A percentile compares a stretch with the other conserved stretches of the same genome.
Evolutionary conservation across 192 early-diverging fungal genomes (phyloP).

Genomic region (Chytriomyces hyalinus): DNA sequence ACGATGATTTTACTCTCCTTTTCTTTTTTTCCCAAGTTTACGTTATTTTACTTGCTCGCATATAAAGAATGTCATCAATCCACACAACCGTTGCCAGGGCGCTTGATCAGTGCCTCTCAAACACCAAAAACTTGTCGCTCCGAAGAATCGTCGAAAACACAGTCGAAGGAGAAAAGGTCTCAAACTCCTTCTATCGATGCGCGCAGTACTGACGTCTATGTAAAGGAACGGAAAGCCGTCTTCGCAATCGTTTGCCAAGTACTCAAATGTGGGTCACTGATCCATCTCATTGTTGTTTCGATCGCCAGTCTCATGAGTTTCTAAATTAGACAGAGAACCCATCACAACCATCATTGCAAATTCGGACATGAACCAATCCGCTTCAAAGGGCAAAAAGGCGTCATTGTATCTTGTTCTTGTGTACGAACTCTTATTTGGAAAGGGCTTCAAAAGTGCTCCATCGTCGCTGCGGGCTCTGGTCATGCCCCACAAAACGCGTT

Average conservation of each 20-base stretch:
- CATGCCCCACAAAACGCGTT: conserved; percentile 66
- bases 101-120: conserved; percentile 10
- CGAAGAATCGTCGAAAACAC: conserved; percentile 20
- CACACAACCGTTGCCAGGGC: conserved; percentile 20
- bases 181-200: too few species aligned
- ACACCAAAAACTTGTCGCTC: conserved; percentile 13
- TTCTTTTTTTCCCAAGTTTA: not conserved
- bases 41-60: not conserved
- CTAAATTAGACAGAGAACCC: not conserved
- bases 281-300: not conserved
- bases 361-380: conserved; percentile 7
- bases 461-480: conserved; percentile 69
- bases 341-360: conserved; percentile 13
- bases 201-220: not conserved
- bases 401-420: conserved; percentile 59
- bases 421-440: conserved; percentile 86
- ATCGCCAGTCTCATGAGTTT: not conserved
- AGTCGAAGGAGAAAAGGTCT: too few species aligned
- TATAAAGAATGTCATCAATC: not conserved
- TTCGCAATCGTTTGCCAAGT: conserved; percentile 34
- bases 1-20: not conserved
- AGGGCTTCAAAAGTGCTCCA: conserved; percentile 61
- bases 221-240: conserved; percentile 29
- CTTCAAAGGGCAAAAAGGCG: conserved; percentile 25
- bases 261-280: conserved; percentile 2